phyloP scores from a whole-genome alignment of 1,284 basidiomycete species.

The Tremellales sp. region DNA sequence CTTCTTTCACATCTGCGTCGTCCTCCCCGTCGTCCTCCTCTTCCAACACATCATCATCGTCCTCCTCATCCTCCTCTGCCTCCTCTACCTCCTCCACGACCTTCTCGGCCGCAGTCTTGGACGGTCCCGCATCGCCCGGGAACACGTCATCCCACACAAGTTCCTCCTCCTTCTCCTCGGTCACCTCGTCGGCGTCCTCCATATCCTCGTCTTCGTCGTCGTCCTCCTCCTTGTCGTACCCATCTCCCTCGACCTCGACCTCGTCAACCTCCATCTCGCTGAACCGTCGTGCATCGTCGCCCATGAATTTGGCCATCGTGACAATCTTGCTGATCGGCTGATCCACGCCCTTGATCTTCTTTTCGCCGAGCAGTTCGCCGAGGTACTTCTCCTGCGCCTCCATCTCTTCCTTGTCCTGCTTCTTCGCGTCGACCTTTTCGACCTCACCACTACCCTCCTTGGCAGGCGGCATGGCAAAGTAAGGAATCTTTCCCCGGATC shows the following conservation, averaged over 20 bases:
- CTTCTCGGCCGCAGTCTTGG: conserved; percentile 33
- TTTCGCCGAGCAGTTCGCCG: conserved; percentile 46
- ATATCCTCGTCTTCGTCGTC: conserved; percentile 53
- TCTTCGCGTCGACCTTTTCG: conserved; percentile 9
- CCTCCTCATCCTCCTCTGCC: conserved; percentile 48
- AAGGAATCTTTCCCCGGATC: conserved; percentile 78
- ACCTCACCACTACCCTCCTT: conserved; percentile 41
- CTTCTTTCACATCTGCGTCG: conserved; percentile 19
- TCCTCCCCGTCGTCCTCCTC: conserved; percentile 40
- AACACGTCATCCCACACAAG: conserved; percentile 80
- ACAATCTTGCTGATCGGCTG: conserved; percentile 58
- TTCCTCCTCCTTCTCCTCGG: conserved; percentile 28
- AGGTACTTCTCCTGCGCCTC: conserved; percentile 43
- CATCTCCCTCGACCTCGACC: conserved; percentile 38
- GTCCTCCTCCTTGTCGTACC: conserved; percentile 31
- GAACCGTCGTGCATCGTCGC: conserved; percentile 47
- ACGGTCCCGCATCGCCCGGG: conserved; percentile 46
- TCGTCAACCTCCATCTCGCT: conserved; percentile 42
- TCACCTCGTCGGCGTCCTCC: conserved; percentile 52
- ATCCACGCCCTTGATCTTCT: conserved; percentile 55
- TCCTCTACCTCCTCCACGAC: conserved; percentile 40
- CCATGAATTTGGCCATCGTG: conserved; percentile 55
- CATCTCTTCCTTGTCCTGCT: conserved; percentile 34
- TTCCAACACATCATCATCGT: conserved; percentile 30
- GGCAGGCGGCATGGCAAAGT: conserved; percentile 51